A percentile compares a stretch with the other conserved stretches of the same genome.
Conservation (phyloP, 129 eudicot species). For the Flaveria ramosissima region DNA sequence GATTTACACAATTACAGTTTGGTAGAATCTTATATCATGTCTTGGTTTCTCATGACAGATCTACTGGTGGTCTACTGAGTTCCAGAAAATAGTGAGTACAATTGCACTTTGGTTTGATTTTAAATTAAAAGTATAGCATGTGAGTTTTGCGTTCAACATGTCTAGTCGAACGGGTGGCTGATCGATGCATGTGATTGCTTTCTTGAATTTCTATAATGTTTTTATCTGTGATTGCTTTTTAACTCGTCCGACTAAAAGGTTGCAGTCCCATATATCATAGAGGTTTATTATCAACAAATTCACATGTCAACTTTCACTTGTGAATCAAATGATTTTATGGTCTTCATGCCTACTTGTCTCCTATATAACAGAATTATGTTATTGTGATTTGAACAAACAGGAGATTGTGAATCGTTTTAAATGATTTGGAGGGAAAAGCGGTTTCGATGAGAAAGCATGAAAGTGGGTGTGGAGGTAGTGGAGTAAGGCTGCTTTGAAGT, state of each 20-base stretch:
- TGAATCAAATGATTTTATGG: neutral
- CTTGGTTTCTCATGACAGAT: slow-evolving; percentile 48
- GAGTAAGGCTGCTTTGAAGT: neutral
- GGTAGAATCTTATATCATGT: neutral
- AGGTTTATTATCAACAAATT: neutral
- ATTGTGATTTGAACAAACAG: slow-evolving; percentile 13
- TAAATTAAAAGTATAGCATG: neutral
- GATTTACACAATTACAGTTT: neutral
- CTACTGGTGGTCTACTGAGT: slow-evolving; percentile 42
- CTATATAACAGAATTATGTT: neutral
- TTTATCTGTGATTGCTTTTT: neutral
- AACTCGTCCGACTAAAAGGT: no score
- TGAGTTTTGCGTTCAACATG: neutral
- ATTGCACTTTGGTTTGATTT: neutral
- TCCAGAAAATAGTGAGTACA: slow-evolving; percentile 85
- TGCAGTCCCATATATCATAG: neutral
- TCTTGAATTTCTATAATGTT: neutral
- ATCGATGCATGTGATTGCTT: neutral
- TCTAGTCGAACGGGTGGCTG: no score
- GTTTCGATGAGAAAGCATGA: neutral
- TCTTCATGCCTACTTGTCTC: neutral
- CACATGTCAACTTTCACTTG: no score
- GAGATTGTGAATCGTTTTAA: neutral
- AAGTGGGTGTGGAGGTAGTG: no score
- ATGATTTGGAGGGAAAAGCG: neutral